A percentile compares a stretch with the other conserved stretches of the same genome.
Evolutionary conservation across 1,139 yeast species (phyloP).

Genomic region (Debaryomyces robertsiae): DNA sequence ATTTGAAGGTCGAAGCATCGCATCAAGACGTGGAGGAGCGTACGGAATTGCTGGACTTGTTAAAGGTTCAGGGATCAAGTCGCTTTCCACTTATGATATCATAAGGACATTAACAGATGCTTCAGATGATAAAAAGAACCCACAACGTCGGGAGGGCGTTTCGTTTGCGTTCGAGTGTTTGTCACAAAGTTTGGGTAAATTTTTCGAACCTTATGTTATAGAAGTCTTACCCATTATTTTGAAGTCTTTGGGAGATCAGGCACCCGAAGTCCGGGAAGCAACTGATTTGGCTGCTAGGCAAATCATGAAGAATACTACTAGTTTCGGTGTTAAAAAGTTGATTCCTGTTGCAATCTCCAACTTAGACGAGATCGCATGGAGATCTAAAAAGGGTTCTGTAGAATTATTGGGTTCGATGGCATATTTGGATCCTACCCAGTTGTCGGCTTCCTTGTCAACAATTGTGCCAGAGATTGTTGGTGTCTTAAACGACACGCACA

Average conservation of each 20-base stretch:
- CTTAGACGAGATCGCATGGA: conserved; percentile 90
- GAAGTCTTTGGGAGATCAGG: conserved; percentile 80
- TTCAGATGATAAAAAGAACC: conserved; percentile 80
- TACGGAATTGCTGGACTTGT: conserved; percentile 94
- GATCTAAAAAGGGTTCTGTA: conserved; percentile 95
- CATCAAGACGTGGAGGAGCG: conserved; percentile 88
- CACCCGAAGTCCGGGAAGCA: conserved; percentile 85
- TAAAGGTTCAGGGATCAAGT: conserved; percentile 82
- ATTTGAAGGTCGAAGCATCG: conserved; percentile 51
- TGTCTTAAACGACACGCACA: conserved; percentile 91
- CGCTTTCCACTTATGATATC: conserved; percentile 74
- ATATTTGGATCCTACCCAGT: conserved; percentile 89
- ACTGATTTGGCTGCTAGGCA: conserved; percentile 84
- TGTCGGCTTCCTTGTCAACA: conserved; percentile 82
- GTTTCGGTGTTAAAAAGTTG: conserved; percentile 86
- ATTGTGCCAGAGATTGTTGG: conserved; percentile 97
- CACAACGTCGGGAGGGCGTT: conserved; percentile 82
- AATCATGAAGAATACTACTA: conserved; percentile 89
- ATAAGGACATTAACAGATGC: conserved; percentile 80
- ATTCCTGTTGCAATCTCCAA: conserved; percentile 89
- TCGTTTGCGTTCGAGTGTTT: conserved; percentile 85
- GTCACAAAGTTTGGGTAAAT: conserved; percentile 71
- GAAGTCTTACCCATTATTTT: conserved; percentile 83
- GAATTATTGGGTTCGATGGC: conserved; percentile 98
- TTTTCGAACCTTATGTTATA: conserved; percentile 91